Conservation (phyloP, 1,139 yeast genomes). For the Kurtzmaniella quercitrusa region DNA sequence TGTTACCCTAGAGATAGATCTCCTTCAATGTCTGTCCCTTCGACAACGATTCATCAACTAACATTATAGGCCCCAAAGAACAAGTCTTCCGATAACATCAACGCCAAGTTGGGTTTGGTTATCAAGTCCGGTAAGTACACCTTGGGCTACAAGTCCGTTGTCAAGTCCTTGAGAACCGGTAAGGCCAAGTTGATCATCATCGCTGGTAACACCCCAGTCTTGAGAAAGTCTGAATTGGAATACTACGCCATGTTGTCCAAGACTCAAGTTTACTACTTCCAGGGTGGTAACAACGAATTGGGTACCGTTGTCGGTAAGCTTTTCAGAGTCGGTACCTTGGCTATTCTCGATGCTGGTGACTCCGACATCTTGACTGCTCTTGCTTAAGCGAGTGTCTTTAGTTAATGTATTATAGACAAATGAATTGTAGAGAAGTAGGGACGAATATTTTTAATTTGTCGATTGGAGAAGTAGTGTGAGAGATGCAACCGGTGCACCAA, state of each 20-base stretch:
- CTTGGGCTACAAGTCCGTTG: slow-evolving; percentile 99
- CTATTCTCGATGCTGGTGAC: slow-evolving; percentile 99
- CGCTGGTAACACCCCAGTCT: slow-evolving; percentile 99
- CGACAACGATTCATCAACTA: slow-evolving; percentile 28
- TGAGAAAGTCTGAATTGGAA: slow-evolving; percentile 99
- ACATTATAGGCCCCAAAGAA: slow-evolving; percentile 84
- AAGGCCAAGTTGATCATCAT: slow-evolving; percentile 97
- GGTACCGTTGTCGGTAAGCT: slow-evolving; percentile 99
- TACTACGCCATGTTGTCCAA: slow-evolving; percentile 99
- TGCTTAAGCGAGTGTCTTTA: slow-evolving; percentile 7
- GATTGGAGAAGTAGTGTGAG: no score
- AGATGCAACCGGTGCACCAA: no score
- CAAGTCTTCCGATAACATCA: slow-evolving; percentile 89
- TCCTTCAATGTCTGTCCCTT: no score
- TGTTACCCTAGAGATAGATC: no score
- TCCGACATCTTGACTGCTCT: slow-evolving; percentile 85
- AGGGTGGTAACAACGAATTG: slow-evolving; percentile 99
- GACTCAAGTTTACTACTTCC: slow-evolving; percentile 98
- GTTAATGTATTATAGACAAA: slow-evolving; percentile 9
- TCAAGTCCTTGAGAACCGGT: slow-evolving; percentile 97
- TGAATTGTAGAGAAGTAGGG: not conserved
- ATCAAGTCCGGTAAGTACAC: slow-evolving; percentile 99
- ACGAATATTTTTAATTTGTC: no score
- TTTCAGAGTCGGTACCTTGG: slow-evolving; percentile 98
- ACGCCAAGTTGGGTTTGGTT: slow-evolving; percentile 96